phyloP scores from a whole-genome alignment of 805 yeast genomes.

The Nematodospora valgi region DNA sequence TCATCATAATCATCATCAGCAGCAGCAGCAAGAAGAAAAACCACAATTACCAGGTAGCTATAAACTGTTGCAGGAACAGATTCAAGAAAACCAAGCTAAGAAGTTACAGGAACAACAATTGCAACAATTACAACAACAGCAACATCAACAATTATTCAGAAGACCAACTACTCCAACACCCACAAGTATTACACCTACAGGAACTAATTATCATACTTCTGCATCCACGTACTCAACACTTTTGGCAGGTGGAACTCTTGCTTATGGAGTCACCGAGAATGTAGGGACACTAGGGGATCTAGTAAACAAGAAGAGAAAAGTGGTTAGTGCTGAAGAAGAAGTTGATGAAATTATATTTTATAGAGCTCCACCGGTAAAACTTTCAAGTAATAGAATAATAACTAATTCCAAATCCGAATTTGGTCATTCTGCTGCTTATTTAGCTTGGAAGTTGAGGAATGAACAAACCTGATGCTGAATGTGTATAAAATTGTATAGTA shows the following conservation, averaged over 20 bases:
- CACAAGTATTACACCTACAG: conserved; percentile 11
- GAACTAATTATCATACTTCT: conserved; percentile 23
- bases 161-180: conserved; percentile 14
- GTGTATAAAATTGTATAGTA: not conserved
- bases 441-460: conserved; percentile 43
- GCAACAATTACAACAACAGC: conserved; percentile 17
- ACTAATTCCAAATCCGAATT: conserved; percentile 29
- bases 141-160: conserved; percentile 13
- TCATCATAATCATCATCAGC: not conserved
- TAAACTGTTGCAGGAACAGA: conserved; percentile 11
- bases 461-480: not conserved
- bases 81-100: conserved; percentile 12
- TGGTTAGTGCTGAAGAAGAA: conserved; percentile 11
- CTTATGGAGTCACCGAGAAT: conserved; percentile 27
- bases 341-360: conserved; percentile 51
- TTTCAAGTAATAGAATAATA: conserved; percentile 17
- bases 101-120: conserved; percentile 16
- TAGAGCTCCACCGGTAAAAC: conserved; percentile 59
- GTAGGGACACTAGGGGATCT: conserved; percentile 15
- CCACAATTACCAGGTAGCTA: conserved; percentile 11
- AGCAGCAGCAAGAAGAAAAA: conserved; percentile 5
- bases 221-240: conserved; percentile 34
- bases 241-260: conserved; percentile 36
- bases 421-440: conserved; percentile 72
- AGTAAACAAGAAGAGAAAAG: conserved; percentile 23